phyloP scores from a whole-genome alignment of 1,284 basidiomycete genomes.

The Ceratobasidium sp. region DNA sequence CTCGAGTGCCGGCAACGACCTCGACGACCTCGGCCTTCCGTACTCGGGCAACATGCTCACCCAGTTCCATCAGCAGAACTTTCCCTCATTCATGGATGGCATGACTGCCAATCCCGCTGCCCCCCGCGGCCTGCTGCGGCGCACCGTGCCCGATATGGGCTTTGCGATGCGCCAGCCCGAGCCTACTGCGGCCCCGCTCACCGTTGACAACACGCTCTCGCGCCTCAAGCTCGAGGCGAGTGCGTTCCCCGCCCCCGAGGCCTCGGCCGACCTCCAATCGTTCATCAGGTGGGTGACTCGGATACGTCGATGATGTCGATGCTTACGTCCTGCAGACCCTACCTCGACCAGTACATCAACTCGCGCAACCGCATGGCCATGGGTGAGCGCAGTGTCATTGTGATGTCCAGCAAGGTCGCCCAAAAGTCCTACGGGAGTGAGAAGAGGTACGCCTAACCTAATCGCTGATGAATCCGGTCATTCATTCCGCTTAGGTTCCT shows the following conservation, averaged over 20 bases:
- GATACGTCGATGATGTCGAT: constrained; percentile 21
- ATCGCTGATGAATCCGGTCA: constrained; percentile 6
- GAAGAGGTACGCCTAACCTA: constrained; percentile 67
- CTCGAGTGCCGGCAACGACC: constrained; percentile 31
- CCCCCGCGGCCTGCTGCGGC: constrained; percentile 39
- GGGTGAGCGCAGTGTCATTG: constrained; percentile 91
- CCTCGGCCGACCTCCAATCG: constrained; percentile 72
- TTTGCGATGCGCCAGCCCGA: constrained; percentile 63
- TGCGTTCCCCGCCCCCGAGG: constrained; percentile 49
- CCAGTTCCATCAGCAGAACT: constrained; percentile 36
- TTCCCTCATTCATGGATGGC: constrained; percentile 19
- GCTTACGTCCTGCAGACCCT: constrained; percentile 59
- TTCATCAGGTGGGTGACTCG: constrained; percentile 70
- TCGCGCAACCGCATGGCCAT: constrained; percentile 86
- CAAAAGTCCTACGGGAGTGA: constrained; percentile 98
- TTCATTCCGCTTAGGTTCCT: constrained; percentile 69
- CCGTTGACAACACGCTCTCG: constrained; percentile 66
- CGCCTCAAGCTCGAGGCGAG: constrained; percentile 64
- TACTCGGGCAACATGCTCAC: constrained; percentile 18
- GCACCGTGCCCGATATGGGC: constrained; percentile 59
- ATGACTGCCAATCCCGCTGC: constrained; percentile 54
- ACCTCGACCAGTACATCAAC: constrained; percentile 82
- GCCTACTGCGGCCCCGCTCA: constrained; percentile 9
- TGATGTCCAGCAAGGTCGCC: constrained; percentile 95
- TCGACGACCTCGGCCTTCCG: constrained; percentile 27